Percentiles rank a stretch among this genome's conserved stretches.
Evolutionary conservation across 2,329 filamentous ascomycete species (phyloP).

Genomic region (Aspergillus unguis): DNA sequence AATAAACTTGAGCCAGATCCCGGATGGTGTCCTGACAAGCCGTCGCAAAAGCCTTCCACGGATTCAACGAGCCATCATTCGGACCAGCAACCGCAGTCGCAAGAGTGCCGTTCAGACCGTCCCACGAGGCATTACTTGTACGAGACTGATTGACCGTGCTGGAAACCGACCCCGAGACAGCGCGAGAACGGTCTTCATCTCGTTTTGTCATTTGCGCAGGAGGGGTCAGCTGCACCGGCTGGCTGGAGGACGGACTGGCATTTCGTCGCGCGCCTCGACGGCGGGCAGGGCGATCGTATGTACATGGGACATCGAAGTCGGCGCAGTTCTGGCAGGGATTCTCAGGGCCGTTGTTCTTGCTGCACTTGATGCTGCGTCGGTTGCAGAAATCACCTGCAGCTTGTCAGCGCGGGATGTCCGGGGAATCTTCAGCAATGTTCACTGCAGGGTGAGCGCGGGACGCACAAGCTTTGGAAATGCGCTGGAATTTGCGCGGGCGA

Average conservation of each 20-base stretch:
- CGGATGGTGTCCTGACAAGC: background rate
- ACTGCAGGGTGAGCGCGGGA: background rate
- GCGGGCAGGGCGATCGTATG: background rate
- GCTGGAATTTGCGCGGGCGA: slow-evolving; percentile 6
- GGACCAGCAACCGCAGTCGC: background rate
- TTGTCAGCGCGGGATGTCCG: background rate
- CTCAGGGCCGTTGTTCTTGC: slow-evolving; percentile 2
- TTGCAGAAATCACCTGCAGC: slow-evolving; percentile 4
- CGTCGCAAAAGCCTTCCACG: slow-evolving; percentile 3
- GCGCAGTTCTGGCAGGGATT: slow-evolving; percentile 5
- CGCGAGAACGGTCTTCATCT: background rate
- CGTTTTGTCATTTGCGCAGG: background rate
- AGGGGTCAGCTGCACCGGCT: background rate
- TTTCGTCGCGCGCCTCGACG: background rate
- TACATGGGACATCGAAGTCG: slow-evolving; percentile 5
- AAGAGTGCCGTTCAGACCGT: background rate
- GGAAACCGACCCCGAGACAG: background rate
- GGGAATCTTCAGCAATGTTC: too few relatives aligned
- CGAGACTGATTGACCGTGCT: background rate
- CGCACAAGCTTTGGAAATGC: slow-evolving; percentile 7
- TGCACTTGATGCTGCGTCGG: slow-evolving; percentile 6
- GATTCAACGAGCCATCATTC: background rate
- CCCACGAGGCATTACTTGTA: background rate
- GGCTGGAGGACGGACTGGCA: background rate
- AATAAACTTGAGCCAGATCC: background rate